Percentiles rank a stretch among this genome's conserved stretches.
phyloP scores from a whole-genome alignment of 805 yeast species.

The Starmerella khaoyaiensis region DNA sequence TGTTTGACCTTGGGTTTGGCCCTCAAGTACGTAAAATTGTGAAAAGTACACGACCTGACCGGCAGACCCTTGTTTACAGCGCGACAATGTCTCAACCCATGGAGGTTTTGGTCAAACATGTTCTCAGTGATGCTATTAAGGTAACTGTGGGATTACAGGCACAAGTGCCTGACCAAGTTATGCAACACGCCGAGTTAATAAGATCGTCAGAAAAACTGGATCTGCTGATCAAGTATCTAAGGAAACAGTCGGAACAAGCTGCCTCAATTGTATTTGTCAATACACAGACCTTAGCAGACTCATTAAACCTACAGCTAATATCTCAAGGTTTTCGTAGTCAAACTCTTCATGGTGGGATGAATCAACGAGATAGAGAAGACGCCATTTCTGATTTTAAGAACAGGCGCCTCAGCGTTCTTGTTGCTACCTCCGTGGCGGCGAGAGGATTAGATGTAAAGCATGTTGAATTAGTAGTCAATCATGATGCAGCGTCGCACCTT shows the following conservation, averaged over 20 bases:
- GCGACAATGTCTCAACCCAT: conserved; percentile 84
- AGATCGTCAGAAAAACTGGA: conserved; percentile 35
- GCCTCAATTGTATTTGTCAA: conserved; percentile 67
- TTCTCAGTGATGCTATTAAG: conserved; percentile 53
- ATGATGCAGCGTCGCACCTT: conserved; percentile 70
- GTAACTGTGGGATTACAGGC: conserved; percentile 70
- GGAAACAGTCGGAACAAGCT: neutral
- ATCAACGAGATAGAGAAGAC: conserved; percentile 65
- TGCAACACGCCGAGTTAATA: conserved; percentile 33
- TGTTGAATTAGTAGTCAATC: conserved; percentile 67
- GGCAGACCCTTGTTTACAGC: conserved; percentile 80
- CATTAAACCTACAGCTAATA: conserved; percentile 41
- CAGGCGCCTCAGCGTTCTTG: conserved; percentile 46
- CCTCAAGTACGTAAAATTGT: conserved; percentile 83
- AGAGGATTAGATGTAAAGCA: conserved; percentile 90
- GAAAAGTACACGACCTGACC: conserved; percentile 64
- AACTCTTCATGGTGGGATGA: conserved; percentile 85
- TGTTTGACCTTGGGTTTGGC: conserved; percentile 95
- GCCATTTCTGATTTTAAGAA: conserved; percentile 58
- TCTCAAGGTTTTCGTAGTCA: conserved; percentile 45
- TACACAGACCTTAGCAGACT: conserved; percentile 76
- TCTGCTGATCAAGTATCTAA: conserved; percentile 40
- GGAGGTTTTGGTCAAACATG: conserved; percentile 57
- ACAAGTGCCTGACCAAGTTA: conserved; percentile 67
- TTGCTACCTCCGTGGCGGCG: conserved; percentile 92